These are phyloP conservation scores for Rhododendron vialii DNA, from an alignment of 148 eudicot genomes.

Conservation along the genomic window DNA sequence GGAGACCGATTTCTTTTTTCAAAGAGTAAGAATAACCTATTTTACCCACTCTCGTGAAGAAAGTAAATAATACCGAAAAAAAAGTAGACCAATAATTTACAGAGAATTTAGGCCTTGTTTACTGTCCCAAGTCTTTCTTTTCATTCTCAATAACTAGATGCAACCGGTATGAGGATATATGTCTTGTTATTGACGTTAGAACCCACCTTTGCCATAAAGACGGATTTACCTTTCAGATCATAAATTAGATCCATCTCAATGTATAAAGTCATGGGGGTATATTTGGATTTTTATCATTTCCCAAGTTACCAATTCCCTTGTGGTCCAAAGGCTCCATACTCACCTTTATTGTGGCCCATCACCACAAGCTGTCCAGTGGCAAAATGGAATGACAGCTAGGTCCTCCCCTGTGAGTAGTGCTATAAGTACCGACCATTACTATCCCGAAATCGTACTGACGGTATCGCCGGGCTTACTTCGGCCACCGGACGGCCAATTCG, in stretches of 20 bases:
- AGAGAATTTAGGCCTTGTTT: neutral
- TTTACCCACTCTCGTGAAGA: no score
- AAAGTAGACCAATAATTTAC: neutral
- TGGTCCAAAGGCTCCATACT: slow-evolving; percentile 4
- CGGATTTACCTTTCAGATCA: neutral
- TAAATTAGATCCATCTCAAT: neutral
- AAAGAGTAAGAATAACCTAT: no score
- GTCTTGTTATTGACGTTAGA: neutral
- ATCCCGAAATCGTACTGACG: no score
- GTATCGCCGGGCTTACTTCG: no score
- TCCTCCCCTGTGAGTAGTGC: neutral
- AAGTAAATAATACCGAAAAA: no score
- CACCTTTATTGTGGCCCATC: slow-evolving; percentile 1
- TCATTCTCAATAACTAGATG: neutral
- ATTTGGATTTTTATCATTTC: neutral
- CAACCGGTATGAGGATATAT: neutral
- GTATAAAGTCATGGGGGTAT: neutral
- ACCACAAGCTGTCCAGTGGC: neutral
- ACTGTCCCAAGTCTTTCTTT: neutral
- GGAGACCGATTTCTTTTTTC: no score
- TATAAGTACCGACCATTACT: no score
- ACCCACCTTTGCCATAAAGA: neutral
- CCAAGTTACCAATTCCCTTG: neutral
- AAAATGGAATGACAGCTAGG: neutral
- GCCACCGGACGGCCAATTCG: no score